Evolutionary conservation across 257 asterid species (phyloP), one percentile per base, ranked within the genome.

Genomic region (Osmanthus fragrans): DNA sequence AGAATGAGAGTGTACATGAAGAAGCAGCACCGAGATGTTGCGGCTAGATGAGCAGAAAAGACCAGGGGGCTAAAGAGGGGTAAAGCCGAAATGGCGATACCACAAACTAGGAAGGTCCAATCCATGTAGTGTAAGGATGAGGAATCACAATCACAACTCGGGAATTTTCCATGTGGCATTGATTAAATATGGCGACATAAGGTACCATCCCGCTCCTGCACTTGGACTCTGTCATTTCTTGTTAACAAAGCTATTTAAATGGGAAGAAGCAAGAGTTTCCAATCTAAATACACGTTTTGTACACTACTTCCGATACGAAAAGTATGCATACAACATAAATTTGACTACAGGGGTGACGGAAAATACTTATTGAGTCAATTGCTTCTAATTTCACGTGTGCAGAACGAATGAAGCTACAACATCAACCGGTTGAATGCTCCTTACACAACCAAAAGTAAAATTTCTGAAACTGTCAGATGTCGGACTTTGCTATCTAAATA

Each of bases 351-450:
- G 76, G 72, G 34, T 73, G 47, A 78, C 36, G n/a, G 49, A 58
- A 33, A 68, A 82, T 36, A 79, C 91, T 81, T 85, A 91, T 96
- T 25, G 96, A 86, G 80, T 94, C 97, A 45, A 92, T 68, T 74
- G 87, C 90, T 89, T 94, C 99, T 60, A 94, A 75, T 87, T 92
- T 92, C 92, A 94, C 91, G 81, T 96, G 97, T 70, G 90, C 81
- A 75, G 99, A 91, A 30, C 97, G 97, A 25, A 25, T 25, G 27
- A 81, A 92, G 79, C 79, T 86, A 70, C 95, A 89, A 70, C 93
- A 76, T 79, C 87, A 68, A 92, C 88, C 1, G 89, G 97, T 73
- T 94, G 96, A 83, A 87, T 89, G 77, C 84, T 74, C 84, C 83
- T 94, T 84, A 97, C 97, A 56, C 97, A 91, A 34, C 97, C 99